phyloP scores from a whole-genome alignment of 106 monocot genomes.

The Dendrobium officinale region DNA sequence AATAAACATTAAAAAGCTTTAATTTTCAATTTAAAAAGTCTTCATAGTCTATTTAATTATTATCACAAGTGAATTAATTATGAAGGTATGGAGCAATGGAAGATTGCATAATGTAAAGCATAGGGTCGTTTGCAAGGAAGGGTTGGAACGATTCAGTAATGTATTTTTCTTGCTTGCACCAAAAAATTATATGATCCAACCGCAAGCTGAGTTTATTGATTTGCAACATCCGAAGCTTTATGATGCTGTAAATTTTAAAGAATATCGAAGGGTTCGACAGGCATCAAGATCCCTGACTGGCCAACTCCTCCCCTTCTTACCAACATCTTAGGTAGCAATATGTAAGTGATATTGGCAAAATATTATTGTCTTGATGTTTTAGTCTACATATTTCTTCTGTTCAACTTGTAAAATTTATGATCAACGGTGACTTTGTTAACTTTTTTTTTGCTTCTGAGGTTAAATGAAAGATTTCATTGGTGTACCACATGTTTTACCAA shows the following conservation, averaged over 20 bases:
- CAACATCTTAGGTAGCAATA: neutral
- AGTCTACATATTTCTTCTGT: no score
- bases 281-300: conserved; percentile 17
- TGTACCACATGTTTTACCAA: no score
- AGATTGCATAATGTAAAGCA: conserved; percentile 50
- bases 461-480: no score
- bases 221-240: conserved; percentile 23
- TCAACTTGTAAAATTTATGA: no score
- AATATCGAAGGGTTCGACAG: conserved; percentile 31
- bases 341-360: no score
- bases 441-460: no score
- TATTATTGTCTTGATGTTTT: no score
- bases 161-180: conserved; percentile 54
- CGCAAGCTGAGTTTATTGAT: conserved; percentile 30
- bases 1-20: no score
- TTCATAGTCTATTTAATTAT: no score
- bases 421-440: no score
- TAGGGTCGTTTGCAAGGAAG: conserved; percentile 40
- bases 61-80: neutral
- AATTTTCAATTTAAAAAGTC: no score
- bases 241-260: conserved; percentile 23
- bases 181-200: conserved; percentile 31
- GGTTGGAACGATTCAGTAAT: conserved; percentile 21
- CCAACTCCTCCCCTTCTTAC: conserved; percentile 23
- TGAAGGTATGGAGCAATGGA: conserved; percentile 59